A percentile compares a stretch with the other conserved stretches of the same genome.
These are phyloP conservation scores for Protomyces lactucae-debilis DNA, from an alignment of 1,139 yeast genomes.

Conservation along the genomic window DNA sequence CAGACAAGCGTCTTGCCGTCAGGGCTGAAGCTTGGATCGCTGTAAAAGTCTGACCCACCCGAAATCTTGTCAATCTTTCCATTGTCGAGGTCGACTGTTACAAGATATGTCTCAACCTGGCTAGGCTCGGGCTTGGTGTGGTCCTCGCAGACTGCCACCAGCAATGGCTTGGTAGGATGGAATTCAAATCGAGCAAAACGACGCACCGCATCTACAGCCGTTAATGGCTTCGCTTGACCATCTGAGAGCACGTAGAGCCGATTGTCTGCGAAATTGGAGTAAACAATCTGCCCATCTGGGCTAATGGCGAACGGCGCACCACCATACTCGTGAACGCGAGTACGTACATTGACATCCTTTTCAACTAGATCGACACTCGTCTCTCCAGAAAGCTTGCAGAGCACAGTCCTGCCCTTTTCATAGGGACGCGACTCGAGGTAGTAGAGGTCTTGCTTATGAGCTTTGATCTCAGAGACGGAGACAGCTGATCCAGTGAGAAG, in stretches of 20 bases:
- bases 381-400: not conserved
- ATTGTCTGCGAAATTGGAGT: conserved; percentile 6
- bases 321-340: conserved; percentile 26
- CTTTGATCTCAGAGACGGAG: conserved; percentile 3
- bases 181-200: conserved; percentile 13
- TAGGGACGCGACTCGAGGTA: conserved; percentile 11
- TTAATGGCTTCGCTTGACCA: not conserved
- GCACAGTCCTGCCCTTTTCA: conserved; percentile 15
- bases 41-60: conserved; percentile 12
- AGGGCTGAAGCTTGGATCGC: conserved; percentile 18
- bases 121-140: conserved; percentile 10
- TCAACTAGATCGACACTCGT: not conserved
- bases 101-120: conserved; percentile 16
- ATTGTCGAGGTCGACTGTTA: not conserved
- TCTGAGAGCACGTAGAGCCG: conserved; percentile 4
- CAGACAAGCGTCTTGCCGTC: conserved; percentile 11
- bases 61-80: not conserved
- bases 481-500: conserved; percentile 22
- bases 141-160: conserved; percentile 20
- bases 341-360: not conserved
- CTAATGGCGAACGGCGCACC: conserved; percentile 7
- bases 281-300: not conserved
- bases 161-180: conserved; percentile 3
- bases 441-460: conserved; percentile 5
- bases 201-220: not conserved